Base-by-base conservation (phyloP, 495 filamentous ascomycete species). In the Penicillium coprophilum region DNA sequence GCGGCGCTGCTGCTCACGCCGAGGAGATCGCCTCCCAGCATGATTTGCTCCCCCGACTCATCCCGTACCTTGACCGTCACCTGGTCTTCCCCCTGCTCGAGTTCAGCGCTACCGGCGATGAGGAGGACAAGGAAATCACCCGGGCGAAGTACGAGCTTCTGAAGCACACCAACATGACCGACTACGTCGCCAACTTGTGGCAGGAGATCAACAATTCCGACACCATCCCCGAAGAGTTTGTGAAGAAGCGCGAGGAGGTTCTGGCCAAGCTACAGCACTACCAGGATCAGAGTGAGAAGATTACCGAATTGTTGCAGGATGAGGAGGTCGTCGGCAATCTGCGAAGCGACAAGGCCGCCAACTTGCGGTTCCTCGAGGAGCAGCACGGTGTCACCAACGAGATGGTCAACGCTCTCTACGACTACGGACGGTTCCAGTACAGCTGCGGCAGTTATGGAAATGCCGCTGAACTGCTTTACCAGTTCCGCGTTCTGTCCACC, bases 141-240 rank as follows among this genome's bases (percentile, higher is more conserved):
- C 84, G 87, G 67, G 85, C 90, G 66, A 96, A 96, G 71, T 96
- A 91, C 71, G 85, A 91, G 72, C 83, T 98, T 28, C 84, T 97
- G 53, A 93, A 96, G 81, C 84, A 88, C 71, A 96, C 94, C 54
- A 95, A 97, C 79, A 98, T 98, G 94, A 91, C 85, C 63, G 94
- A 97, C 73, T 98, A 95, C 71, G 90, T 97, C 39, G 90, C 91
- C 60, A 86, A 86, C 59, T 78, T 98, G 64, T 89, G 95, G 78
- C 82, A 86, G 68, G 86, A 96, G 69, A 83, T 98, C 60, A 83
- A 96, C 74, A 80, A 88, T 61, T 83, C 89, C 53, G 82, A 89
- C 40, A 80, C 90, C 44, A 77, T 88, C 48, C 92, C 94, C 21
- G 81, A 87, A 51, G 92, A 97, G 71, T 96, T 91, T 69, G 78